Evolutionary conservation across 176 grass and related monocot species (phyloP).

Genomic region (Musa schizocarpa): DNA sequence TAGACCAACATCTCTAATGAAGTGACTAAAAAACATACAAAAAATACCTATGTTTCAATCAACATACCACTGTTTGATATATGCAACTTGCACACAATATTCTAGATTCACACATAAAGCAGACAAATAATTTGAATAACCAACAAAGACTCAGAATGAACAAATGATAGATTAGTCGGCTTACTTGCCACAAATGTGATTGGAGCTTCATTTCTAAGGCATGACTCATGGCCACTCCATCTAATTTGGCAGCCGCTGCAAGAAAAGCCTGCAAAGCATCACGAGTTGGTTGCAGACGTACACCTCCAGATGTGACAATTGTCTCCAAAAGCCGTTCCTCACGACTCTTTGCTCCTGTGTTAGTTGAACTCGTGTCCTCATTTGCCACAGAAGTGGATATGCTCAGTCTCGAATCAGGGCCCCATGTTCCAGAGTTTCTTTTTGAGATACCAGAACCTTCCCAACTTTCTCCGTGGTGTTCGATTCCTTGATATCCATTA

Average conservation of each 20-base stretch:
- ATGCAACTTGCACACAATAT: too few relatives aligned
- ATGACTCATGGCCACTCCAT: constrained; percentile 64
- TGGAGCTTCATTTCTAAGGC: constrained; percentile 81
- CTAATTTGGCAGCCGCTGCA: constrained; percentile 65
- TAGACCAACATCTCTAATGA: too few relatives aligned
- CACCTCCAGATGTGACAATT: constrained; percentile 73
- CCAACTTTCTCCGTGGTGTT: constrained; percentile 49
- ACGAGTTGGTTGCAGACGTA: constrained; percentile 87
- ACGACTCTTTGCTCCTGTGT: constrained; percentile 54
- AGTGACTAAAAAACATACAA: too few relatives aligned
- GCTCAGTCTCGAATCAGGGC: constrained; percentile 32
- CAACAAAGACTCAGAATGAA: background rate
- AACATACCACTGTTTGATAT: too few relatives aligned
- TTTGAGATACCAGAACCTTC: constrained; percentile 46
- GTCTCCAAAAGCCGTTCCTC: constrained; percentile 94
- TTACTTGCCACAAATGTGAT: constrained; percentile 92
- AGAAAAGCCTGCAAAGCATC: constrained; percentile 86
- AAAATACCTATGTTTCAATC: too few relatives aligned
- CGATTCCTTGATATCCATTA: constrained; percentile 55
- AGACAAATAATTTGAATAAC: background rate
- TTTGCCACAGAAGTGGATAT: constrained; percentile 30
- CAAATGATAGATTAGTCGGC: background rate
- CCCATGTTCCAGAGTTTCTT: constrained; percentile 62
- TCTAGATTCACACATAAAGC: background rate
- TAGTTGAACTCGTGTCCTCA: constrained; percentile 54